These are phyloP conservation scores for Cylindrodendrum hubeiense DNA, from an alignment of 2,329 filamentous ascomycete species.

Conservation along the genomic window DNA sequence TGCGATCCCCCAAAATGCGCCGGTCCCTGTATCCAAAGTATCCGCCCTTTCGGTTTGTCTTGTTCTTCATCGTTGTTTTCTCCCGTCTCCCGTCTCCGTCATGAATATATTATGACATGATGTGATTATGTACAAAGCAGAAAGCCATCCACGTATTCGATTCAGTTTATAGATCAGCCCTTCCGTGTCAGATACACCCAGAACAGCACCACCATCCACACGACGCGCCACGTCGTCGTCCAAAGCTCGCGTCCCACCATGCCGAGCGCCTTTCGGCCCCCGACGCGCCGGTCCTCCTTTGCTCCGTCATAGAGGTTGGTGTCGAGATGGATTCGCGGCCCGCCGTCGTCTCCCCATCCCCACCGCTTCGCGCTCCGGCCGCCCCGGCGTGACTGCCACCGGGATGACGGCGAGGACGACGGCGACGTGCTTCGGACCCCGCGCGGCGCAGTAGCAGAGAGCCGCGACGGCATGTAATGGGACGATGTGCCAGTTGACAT, in stretches of 20 bases:
- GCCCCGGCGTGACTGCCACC: constrained; percentile 46
- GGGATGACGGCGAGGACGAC: constrained; percentile 26
- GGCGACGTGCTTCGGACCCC: constrained; percentile 38
- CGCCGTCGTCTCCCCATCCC: constrained; percentile 59
- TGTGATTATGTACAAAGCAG: constrained; percentile 22
- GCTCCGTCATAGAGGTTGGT: constrained; percentile 59
- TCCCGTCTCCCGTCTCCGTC: neutral
- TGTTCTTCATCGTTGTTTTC: constrained; percentile 5
- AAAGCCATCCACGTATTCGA: neutral
- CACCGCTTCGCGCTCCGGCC: constrained; percentile 47
- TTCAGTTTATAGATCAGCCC: constrained; percentile 58
- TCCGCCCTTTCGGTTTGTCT: constrained; percentile 5
- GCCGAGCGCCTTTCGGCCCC: constrained; percentile 51
- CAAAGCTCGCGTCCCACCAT: constrained; percentile 71
- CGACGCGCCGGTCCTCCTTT: constrained; percentile 37
- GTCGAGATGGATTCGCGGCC: constrained; percentile 68
- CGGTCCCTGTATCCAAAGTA: neutral
- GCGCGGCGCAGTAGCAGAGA: constrained; percentile 38
- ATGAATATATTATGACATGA: neutral
- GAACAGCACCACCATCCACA: constrained; percentile 71
- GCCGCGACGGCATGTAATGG: constrained; percentile 38
- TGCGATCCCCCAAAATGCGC: constrained; percentile 1
- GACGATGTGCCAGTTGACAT: constrained; percentile 42
- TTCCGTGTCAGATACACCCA: constrained; percentile 77
- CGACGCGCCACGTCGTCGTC: constrained; percentile 71